These are phyloP conservation scores for Rhizopus sp. DNA, from an alignment of 371 early-diverging fungal genomes.

Conservation along the genomic window DNA sequence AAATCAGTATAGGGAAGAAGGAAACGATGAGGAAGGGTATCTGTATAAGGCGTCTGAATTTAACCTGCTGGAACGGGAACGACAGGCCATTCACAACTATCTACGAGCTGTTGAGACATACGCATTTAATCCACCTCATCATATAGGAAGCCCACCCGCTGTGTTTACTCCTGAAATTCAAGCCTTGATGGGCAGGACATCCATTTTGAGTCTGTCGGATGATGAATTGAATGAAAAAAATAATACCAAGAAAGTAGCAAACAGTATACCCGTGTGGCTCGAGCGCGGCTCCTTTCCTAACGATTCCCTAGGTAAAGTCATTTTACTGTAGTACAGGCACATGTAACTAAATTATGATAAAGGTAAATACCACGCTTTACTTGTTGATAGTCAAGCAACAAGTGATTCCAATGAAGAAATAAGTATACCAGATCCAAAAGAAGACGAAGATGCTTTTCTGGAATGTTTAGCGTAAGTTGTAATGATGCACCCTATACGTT, in stretches of 20 bases:
- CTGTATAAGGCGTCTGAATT: conserved; percentile 38
- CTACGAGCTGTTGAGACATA: conserved; percentile 32
- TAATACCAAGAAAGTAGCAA: conserved; percentile 1
- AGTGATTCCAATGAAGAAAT: conserved; percentile 15
- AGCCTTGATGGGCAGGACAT: conserved; percentile 34
- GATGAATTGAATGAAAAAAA: conserved; percentile 4
- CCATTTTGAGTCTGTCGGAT: conserved; percentile 21
- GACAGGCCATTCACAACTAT: conserved; percentile 36
- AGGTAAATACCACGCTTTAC: conserved; percentile 48
- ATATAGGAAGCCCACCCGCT: conserved; percentile 43
- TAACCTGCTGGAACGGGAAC: conserved; percentile 32
- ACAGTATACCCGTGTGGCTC: conserved; percentile 40
- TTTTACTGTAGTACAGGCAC: conserved; percentile 1
- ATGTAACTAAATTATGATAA: conserved; percentile 5
- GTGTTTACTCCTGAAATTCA: conserved; percentile 39
- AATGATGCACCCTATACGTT: not conserved
- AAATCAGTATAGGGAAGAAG: conserved; percentile 31
- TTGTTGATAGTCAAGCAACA: conserved; percentile 31
- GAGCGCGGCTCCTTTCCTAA: conserved; percentile 33
- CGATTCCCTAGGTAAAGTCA: conserved; percentile 35
- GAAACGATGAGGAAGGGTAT: conserved; percentile 29
- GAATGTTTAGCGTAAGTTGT: conserved; percentile 40
- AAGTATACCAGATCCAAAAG: conserved; percentile 39
- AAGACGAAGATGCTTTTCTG: conserved; percentile 49
- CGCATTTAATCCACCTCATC: conserved; percentile 51